Conservation (phyloP, 495 filamentous ascomycete genomes). For the Cercophora newfieldiana region DNA sequence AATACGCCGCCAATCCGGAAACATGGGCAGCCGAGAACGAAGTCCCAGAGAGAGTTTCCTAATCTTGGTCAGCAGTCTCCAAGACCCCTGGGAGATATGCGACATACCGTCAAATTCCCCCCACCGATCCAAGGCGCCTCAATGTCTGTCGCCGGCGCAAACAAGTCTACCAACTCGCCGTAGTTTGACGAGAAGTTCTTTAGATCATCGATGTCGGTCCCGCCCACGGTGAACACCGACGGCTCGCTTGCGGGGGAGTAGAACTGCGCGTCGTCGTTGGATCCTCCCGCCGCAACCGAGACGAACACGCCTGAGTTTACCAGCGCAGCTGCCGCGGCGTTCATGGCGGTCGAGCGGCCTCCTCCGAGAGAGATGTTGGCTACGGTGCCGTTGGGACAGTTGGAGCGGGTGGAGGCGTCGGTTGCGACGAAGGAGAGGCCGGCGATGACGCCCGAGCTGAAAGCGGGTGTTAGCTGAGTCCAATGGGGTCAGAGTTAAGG, state of each 20-base stretch:
- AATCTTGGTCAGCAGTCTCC: not conserved
- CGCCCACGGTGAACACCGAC: conserved; percentile 58
- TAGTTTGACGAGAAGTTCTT: conserved; percentile 59
- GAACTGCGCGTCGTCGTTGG: conserved; percentile 37
- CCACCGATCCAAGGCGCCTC: conserved; percentile 49
- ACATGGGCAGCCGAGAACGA: conserved; percentile 46
- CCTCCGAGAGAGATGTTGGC: conserved; percentile 55
- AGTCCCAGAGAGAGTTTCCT: conserved; percentile 10
- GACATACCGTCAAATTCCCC: conserved; percentile 40
- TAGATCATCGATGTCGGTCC: conserved; percentile 43
- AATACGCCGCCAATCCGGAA: conserved; percentile 49
- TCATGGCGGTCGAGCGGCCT: conserved; percentile 45
- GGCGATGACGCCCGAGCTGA: conserved; percentile 53
- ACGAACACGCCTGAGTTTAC: conserved; percentile 48
- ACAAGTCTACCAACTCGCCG: conserved; percentile 56
- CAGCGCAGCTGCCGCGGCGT: conserved; percentile 46
- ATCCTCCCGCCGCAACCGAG: conserved; percentile 51
- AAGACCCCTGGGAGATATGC: not conserved
- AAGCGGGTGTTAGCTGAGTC: too few species aligned
- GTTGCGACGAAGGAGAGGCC: conserved; percentile 53
- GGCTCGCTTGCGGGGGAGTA: conserved; percentile 53
- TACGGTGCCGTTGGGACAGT: conserved; percentile 41
- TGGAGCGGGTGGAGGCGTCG: conserved; percentile 35
- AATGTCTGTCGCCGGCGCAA: conserved; percentile 55
- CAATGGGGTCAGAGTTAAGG: too few species aligned